phyloP scores from a whole-genome alignment of 2,329 filamentous ascomycete genomes.

The Curvularia sp. region DNA sequence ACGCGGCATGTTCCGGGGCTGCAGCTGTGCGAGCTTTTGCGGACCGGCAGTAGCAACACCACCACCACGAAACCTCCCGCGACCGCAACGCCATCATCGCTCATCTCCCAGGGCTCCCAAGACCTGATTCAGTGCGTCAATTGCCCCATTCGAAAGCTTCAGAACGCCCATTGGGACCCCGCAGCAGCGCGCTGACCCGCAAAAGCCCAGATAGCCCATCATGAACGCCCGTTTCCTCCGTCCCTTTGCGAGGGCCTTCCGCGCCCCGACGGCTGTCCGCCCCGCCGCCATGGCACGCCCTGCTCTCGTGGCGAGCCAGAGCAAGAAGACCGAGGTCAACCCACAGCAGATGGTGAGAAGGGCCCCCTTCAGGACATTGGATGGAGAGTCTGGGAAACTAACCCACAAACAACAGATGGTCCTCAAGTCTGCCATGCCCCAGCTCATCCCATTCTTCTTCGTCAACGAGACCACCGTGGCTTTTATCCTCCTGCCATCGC shows the following conservation, averaged over 20 bases:
- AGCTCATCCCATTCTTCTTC: conserved; percentile 57
- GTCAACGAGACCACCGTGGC: conserved; percentile 55
- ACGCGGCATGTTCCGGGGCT: conserved; percentile 31
- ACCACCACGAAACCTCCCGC: conserved; percentile 35
- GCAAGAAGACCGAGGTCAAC: conserved; percentile 46
- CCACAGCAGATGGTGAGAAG: conserved; percentile 46
- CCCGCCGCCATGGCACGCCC: conserved; percentile 48
- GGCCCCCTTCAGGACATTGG: not conserved
- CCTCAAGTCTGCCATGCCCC: conserved; percentile 55
- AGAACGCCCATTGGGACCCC: conserved; percentile 37
- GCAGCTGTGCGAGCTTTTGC: conserved; percentile 43
- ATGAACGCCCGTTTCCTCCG: conserved; percentile 55
- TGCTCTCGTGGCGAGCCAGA: conserved; percentile 45
- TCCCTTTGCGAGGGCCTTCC: conserved; percentile 51
- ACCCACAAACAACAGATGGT: conserved; percentile 39
- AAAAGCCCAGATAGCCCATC: conserved; percentile 43
- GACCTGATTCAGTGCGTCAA: conserved; percentile 43
- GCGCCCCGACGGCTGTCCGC: conserved; percentile 48
- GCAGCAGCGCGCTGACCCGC: conserved; percentile 42
- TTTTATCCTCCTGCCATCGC: conserved; percentile 52
- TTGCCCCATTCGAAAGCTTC: conserved; percentile 23
- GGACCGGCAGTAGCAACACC: conserved; percentile 28
- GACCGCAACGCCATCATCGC: conserved; percentile 44
- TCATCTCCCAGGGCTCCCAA: conserved; percentile 45
- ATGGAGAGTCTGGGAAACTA: conserved; percentile 19